Percentiles rank a stretch among this genome's conserved stretches.
Evolutionary conservation across 805 yeast genomes (phyloP).

Genomic region (Candida suzukii): DNA sequence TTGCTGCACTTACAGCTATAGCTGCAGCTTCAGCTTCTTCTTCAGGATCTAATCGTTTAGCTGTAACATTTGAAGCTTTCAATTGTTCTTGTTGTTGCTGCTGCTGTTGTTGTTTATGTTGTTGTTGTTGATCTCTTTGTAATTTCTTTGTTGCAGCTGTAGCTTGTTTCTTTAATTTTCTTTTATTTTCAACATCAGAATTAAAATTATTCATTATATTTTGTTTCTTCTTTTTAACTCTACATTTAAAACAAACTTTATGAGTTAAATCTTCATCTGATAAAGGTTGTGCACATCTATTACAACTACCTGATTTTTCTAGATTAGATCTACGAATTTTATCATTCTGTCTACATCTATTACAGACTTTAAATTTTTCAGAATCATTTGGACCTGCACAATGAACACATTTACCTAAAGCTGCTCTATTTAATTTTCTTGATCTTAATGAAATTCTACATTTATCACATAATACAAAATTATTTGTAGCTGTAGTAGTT

Average conservation of each 20-base stretch:
- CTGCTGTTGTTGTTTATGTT: not conserved
- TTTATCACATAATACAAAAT: conserved; percentile 52
- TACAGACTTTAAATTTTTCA: conserved; percentile 53
- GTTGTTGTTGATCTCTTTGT: not conserved
- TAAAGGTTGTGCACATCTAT: conserved; percentile 50
- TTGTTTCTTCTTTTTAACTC: conserved; percentile 37
- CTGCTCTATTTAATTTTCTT: conserved; percentile 51
- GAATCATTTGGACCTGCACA: conserved; percentile 52
- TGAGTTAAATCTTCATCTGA: conserved; percentile 41
- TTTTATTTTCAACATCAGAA: not conserved
- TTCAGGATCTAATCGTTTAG: not conserved
- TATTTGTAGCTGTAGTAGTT: conserved; percentile 36
- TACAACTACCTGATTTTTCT: conserved; percentile 54
- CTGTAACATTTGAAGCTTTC: not conserved
- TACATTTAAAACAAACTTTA: conserved; percentile 50
- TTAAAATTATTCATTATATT: not conserved
- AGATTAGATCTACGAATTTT: conserved; percentile 47
- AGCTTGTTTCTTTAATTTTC: not conserved
- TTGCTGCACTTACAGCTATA: not conserved
- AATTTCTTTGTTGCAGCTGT: too few species aligned
- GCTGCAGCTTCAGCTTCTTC: conserved; percentile 6
- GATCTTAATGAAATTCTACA: conserved; percentile 50
- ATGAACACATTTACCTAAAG: conserved; percentile 61
- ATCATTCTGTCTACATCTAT: conserved; percentile 56
- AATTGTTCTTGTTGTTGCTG: not conserved